Evolutionary conservation across 2,329 filamentous ascomycete species (phyloP).

Genomic region (Fonsecaea nubica): DNA sequence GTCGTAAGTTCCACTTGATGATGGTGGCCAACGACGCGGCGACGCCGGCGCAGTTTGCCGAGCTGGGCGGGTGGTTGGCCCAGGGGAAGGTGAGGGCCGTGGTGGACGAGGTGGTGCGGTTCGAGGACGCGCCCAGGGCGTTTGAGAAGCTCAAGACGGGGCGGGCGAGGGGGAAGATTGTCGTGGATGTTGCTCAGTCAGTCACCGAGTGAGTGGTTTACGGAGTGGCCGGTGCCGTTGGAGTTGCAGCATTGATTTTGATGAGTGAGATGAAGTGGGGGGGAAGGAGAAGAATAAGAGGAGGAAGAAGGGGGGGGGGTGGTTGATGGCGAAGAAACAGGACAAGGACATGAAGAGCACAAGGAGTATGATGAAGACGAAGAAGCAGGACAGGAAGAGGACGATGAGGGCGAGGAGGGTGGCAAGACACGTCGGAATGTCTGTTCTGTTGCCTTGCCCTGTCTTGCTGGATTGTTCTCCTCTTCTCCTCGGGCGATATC

Average conservation of each 20-base stretch:
- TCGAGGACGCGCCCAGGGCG: slow-evolving; percentile 64
- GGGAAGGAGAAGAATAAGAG: neutral
- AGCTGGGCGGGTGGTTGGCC: slow-evolving; percentile 55
- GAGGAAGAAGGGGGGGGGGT: neutral
- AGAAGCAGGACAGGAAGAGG: no score
- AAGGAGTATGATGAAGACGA: no score
- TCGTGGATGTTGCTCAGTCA: slow-evolving; percentile 48
- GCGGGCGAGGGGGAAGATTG: slow-evolving; percentile 65
- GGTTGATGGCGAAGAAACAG: no score
- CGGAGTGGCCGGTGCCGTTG: neutral
- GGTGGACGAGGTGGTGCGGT: slow-evolving; percentile 61
- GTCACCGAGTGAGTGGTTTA: slow-evolving; percentile 9
- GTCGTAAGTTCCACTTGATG: slow-evolving; percentile 47
- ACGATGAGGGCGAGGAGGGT: no score
- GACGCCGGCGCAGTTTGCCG: slow-evolving; percentile 58
- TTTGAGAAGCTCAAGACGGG: slow-evolving; percentile 65
- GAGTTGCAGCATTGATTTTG: no score
- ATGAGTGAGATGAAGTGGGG: no score
- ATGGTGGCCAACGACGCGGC: slow-evolving; percentile 49
- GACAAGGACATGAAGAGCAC: no score
- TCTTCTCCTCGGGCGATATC: no score
- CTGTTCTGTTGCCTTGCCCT: no score
- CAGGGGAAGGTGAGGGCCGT: slow-evolving; percentile 65
- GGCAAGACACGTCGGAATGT: no score
- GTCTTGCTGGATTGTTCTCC: no score